Base-by-base conservation (phyloP, 106 monocot genomes). In the Vanilla planifolia region DNA sequence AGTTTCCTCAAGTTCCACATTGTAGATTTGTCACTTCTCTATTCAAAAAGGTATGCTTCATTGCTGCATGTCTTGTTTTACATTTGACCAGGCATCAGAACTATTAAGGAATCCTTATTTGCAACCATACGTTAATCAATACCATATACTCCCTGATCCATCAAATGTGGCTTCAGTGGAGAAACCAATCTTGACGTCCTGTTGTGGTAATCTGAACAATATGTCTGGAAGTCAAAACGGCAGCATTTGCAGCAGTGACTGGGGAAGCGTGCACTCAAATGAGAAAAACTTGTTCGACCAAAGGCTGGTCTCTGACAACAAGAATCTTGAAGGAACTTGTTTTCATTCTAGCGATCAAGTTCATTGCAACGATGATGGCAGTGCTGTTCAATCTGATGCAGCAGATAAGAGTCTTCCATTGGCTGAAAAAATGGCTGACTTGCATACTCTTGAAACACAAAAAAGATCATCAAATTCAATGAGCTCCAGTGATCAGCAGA, bases 201-300 rank as follows among this genome's bases (percentile, higher is more conserved):
- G 5, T 16, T 28, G 42, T 32, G 40, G 64, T 63, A 39, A 63
- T 79, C 79, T 45, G 32, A 82, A 64, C 17, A 77, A 59, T 55
- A 86, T 86, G 75, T 89, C 73, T 27, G 80, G 73, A 64, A 95
- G 86, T 62, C 89, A 89, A 64, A 80, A 61, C 64, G 89, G 94
- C 55, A 89, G 94, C 63, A 62, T 80, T 44, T 85, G 75, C 30
- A 74, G 89, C 52, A 78, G 85, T 67, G 93, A 93, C 59, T 80
- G 63, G 59, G 94, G 83, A 43, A 85, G 84, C 63, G 56, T 79
- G 66, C 63, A 75, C 15, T 88, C 84, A 30, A 74, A 51, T 51
- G 81, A 77, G 37, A 75, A 35, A 51, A 73, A 60, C 33, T 23
- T 27, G 21, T 70, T 67, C 33, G 76, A 52, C 19, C 19, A 47